Conservation (phyloP, 306 rosid genomes). For the Oemleria cerasiformis region DNA sequence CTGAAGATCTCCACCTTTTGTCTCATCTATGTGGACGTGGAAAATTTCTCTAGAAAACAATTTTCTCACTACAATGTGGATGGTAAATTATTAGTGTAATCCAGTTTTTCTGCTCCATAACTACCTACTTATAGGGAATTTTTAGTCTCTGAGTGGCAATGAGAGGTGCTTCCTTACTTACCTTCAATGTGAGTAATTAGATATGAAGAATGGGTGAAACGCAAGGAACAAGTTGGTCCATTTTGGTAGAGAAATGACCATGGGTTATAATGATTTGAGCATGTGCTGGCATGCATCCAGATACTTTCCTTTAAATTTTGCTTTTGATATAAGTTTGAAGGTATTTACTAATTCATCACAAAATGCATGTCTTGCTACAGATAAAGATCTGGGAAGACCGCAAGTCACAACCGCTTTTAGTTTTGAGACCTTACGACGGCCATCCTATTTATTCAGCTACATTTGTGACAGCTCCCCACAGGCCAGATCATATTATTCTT, state of each 20-base stretch:
- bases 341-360: background rate
- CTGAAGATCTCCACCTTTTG: background rate
- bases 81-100: background rate
- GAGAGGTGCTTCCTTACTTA: background rate
- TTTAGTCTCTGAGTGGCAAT: background rate
- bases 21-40: background rate
- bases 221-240: background rate
- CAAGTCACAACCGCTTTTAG: conserved; percentile 69
- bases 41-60: background rate
- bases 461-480: conserved; percentile 76
- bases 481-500: conserved; percentile 90
- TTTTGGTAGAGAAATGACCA: background rate
- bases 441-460: conserved; percentile 86
- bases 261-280: background rate
- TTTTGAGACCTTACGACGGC: conserved; percentile 83
- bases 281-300: background rate
- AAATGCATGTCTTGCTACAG: conserved; percentile 37
- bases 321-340: background rate
- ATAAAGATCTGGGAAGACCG: conserved; percentile 94
- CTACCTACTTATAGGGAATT: background rate
- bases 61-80: background rate
- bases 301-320: background rate
- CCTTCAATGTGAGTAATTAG: background rate
- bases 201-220: background rate
- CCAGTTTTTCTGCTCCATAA: background rate